Evolutionary conservation across 208 protist genomes (phyloP).

Genomic region (Novymonas esmeraldas): DNA sequence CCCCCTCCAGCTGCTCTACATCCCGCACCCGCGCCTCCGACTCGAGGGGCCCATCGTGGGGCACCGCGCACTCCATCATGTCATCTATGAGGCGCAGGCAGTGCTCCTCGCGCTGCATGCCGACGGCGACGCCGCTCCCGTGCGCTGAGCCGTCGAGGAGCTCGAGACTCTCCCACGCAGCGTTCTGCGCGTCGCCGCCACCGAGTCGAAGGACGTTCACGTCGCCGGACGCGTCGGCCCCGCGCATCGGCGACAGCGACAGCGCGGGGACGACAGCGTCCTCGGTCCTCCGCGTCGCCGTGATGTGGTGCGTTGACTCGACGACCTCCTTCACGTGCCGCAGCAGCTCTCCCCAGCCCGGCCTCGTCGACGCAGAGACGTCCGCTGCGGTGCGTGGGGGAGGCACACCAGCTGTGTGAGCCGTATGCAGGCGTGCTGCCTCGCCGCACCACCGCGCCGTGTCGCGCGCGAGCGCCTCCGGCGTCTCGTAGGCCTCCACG

Average conservation of each 20-base stretch:
- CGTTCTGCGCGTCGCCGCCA: slow-evolving; percentile 4
- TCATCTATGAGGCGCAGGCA: slow-evolving; percentile 17
- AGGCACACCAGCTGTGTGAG: background rate
- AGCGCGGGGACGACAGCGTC: background rate
- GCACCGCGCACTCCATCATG: too few species aligned
- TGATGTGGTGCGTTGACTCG: slow-evolving; percentile 18
- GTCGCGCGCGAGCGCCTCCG: slow-evolving; percentile 19
- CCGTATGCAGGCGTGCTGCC: slow-evolving; percentile 7
- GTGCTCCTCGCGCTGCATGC: slow-evolving; percentile 19
- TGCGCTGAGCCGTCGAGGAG: background rate
- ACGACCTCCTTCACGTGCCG: slow-evolving; percentile 10
- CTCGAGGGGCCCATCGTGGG: background rate
- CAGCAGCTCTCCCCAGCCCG: slow-evolving; percentile 12
- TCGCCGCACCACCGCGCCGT: slow-evolving; percentile 28
- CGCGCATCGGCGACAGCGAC: background rate
- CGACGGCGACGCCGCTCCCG: slow-evolving; percentile 2
- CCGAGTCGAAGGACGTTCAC: slow-evolving; percentile 39
- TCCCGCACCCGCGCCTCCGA: too few species aligned
- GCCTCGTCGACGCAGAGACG: background rate
- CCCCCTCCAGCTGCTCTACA: slow-evolving; percentile 7
- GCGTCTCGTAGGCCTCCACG: slow-evolving; percentile 15
- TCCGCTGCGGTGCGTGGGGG: background rate
- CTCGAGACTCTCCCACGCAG: slow-evolving; percentile 26
- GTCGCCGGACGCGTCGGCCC: background rate
- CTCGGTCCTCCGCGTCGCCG: background rate